A percentile compares a stretch with the other conserved stretches of the same genome.
Conservation (phyloP, 2,329 filamentous ascomycete genomes). For the Penicillium sclerotigenum region DNA sequence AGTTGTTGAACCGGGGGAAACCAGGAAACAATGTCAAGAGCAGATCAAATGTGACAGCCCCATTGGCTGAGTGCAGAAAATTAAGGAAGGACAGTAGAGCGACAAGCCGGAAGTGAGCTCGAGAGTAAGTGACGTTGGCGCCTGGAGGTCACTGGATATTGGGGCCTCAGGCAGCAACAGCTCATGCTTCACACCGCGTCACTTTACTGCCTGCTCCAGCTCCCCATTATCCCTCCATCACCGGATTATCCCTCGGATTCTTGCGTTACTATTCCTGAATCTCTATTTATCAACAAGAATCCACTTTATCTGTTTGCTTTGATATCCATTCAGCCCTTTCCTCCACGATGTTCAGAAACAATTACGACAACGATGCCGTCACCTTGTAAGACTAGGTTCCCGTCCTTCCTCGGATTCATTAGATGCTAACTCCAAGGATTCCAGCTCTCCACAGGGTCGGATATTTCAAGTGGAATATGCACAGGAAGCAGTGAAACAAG, state of each 20-base stretch:
- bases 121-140: slow-evolving; percentile 32
- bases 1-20: background rate
- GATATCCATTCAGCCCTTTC: slow-evolving; percentile 12
- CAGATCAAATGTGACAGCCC: slow-evolving; percentile 12
- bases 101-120: slow-evolving; percentile 13
- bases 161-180: slow-evolving; percentile 26
- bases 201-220: slow-evolving; percentile 35
- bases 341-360: slow-evolving; percentile 92
- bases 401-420: slow-evolving; percentile 12
- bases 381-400: slow-evolving; percentile 69
- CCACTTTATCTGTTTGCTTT: slow-evolving; percentile 3
- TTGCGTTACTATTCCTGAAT: slow-evolving; percentile 13
- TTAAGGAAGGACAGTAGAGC: background rate
- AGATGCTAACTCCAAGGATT: slow-evolving; percentile 17
- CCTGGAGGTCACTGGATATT: slow-evolving; percentile 28
- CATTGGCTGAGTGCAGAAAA: slow-evolving; percentile 16
- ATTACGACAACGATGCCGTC: slow-evolving; percentile 99
- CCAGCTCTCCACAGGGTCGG: slow-evolving; percentile 93
- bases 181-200: slow-evolving; percentile 35
- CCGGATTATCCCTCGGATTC: slow-evolving; percentile 16
- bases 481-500: slow-evolving; percentile 97
- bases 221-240: slow-evolving; percentile 19
- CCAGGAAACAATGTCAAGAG: slow-evolving; percentile 3
- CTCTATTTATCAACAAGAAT: slow-evolving; percentile 9
- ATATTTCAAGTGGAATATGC: slow-evolving; percentile 99